Conservation (phyloP, 2,329 filamentous ascomycete species). For the Chalara sp. region DNA sequence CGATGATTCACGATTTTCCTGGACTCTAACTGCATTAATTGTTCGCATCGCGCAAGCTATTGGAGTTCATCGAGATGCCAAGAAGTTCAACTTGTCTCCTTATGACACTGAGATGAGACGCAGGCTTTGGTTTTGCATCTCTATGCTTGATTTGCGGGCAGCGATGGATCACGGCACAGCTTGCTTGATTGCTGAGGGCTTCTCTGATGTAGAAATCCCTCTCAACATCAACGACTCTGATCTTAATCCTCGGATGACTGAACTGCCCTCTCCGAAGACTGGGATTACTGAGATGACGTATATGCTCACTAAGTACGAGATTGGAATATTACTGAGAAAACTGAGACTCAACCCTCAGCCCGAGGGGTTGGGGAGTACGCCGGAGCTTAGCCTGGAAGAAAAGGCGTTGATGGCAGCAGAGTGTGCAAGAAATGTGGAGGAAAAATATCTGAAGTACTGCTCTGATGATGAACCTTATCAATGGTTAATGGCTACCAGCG, state of each 20-base stretch:
- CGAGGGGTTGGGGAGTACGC: conserved; percentile 1
- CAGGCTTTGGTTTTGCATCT: conserved; percentile 54
- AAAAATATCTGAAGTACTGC: conserved; percentile 25
- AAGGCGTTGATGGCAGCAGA: conserved; percentile 24
- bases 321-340: conserved; percentile 19
- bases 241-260: conserved; percentile 29
- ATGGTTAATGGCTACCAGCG: conserved; percentile 42
- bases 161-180: conserved; percentile 59
- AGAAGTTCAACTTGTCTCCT: conserved; percentile 44
- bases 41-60: conserved; percentile 53
- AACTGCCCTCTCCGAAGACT: conserved; percentile 14
- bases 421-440: conserved; percentile 23
- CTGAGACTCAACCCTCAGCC: conserved; percentile 21
- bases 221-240: conserved; percentile 43
- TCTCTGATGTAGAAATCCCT: conserved; percentile 51
- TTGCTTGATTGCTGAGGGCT: conserved; percentile 47
- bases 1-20: conserved; percentile 36
- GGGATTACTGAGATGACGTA: conserved; percentile 34
- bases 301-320: conserved; percentile 29
- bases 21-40: conserved; percentile 51
- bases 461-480: conserved; percentile 33
- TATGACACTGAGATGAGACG: conserved; percentile 55
- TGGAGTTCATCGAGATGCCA: conserved; percentile 52
- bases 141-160: conserved; percentile 51
- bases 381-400: conserved; percentile 20